phyloP scores from a whole-genome alignment of 352 stramenopile species.

The Globisporangium polare region DNA sequence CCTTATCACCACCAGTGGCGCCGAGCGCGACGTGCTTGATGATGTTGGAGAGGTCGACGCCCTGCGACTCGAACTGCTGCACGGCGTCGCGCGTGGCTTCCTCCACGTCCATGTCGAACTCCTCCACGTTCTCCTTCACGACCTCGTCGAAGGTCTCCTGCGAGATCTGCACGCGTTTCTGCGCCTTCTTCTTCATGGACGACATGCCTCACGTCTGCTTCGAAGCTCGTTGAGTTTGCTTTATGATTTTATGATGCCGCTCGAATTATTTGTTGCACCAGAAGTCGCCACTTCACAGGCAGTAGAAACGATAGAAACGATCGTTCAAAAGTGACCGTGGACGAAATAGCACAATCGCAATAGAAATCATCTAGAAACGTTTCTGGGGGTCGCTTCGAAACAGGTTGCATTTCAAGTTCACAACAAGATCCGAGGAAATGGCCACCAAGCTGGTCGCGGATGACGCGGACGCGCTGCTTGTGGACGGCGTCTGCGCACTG shows the following conservation, averaged over 20 bases:
- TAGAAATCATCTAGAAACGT: not conserved
- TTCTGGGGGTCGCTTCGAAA: constrained; percentile 10
- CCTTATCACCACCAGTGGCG: not conserved
- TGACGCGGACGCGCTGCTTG: constrained; percentile 34
- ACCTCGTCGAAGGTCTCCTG: constrained; percentile 90
- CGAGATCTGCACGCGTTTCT: constrained; percentile 63
- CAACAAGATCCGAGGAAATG: not conserved
- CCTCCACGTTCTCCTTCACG: constrained; percentile 87
- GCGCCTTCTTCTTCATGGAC: constrained; percentile 24
- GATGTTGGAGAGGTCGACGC: constrained; percentile 83
- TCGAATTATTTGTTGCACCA: not conserved
- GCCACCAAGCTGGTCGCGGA: not conserved
- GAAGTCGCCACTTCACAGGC: not conserved
- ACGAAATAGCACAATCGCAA: not conserved
- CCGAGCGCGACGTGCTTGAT: constrained; percentile 39
- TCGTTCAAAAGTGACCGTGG: not conserved
- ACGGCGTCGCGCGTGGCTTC: constrained; percentile 78
- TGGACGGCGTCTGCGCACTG: constrained; percentile 35
- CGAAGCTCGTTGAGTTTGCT: too few species aligned
- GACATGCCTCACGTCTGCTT: too few species aligned
- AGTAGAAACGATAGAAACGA: constrained; percentile 9
- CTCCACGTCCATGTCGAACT: constrained; percentile 85
- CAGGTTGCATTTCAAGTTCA: not conserved
- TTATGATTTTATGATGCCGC: not conserved
- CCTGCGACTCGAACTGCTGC: constrained; percentile 84